Conservation (phyloP, 139 green algal genomes). For the Astrephomene gubernaculifera region DNA sequence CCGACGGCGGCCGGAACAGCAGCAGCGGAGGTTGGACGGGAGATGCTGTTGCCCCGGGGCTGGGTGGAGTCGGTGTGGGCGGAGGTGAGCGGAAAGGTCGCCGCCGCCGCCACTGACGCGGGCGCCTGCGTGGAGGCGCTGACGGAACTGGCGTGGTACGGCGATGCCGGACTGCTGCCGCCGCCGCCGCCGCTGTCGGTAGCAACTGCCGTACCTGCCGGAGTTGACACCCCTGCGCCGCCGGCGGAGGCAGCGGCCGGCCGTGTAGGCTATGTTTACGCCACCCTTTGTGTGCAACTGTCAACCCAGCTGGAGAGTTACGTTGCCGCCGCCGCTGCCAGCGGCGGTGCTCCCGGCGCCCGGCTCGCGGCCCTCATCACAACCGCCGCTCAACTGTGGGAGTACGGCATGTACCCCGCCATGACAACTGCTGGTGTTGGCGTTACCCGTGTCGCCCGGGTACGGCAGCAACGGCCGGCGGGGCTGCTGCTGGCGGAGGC, state of each 20-base stretch:
- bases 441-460: background rate
- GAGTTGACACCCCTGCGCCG: too few species aligned
- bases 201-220: too few species aligned
- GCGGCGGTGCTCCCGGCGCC: too few species aligned
- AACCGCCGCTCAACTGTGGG: background rate
- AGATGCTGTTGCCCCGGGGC: background rate
- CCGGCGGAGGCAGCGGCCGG: too few species aligned
- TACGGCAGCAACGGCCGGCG: too few species aligned
- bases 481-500: background rate
- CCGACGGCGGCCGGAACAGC: background rate
- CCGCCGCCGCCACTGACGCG: background rate
- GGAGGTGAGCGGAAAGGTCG: background rate
- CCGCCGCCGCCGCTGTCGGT: background rate
- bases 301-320: background rate
- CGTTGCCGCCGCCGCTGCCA: too few species aligned
- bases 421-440: too few species aligned
- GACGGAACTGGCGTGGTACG: background rate
- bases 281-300: background rate
- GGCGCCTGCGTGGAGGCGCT: background rate
- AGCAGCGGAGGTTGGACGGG: background rate
- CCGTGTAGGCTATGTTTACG: background rate
- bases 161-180: background rate
- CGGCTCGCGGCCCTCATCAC: background rate
- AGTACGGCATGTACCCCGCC: background rate
- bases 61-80: constrained; percentile 1